phyloP scores from a whole-genome alignment of 2,329 filamentous ascomycete genomes.

The Aspergillus floridensis region DNA sequence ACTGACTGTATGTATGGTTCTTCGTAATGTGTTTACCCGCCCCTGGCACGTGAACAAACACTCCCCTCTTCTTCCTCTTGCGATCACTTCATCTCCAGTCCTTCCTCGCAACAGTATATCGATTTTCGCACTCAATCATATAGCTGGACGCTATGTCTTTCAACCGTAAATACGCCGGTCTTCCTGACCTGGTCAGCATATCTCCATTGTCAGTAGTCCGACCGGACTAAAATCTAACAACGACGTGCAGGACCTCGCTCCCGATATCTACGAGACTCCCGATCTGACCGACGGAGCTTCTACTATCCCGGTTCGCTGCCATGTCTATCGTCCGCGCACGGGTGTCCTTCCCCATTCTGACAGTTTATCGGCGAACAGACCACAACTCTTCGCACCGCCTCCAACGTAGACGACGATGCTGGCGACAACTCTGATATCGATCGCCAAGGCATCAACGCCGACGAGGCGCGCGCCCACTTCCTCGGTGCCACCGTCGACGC shows the following conservation, averaged over 20 bases:
- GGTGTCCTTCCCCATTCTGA: conserved; percentile 37
- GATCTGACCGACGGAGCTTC: conserved; percentile 88
- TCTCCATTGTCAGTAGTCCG: neutral
- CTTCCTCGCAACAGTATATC: neutral
- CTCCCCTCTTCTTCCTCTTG: conserved; percentile 8
- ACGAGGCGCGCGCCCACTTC: conserved; percentile 78
- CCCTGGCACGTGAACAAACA: conserved; percentile 3
- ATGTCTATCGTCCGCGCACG: neutral
- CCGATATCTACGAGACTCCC: conserved; percentile 95
- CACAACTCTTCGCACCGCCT: conserved; percentile 55
- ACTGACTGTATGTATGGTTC: neutral
- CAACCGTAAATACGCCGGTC: conserved; percentile 75
- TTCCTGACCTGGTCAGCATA: conserved; percentile 69
- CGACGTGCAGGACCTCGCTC: conserved; percentile 70
- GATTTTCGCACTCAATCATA: neutral
- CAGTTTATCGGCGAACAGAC: conserved; percentile 35
- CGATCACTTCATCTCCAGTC: neutral
- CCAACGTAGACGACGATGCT: conserved; percentile 58
- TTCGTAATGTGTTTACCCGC: neutral
- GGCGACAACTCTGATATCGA: conserved; percentile 62
- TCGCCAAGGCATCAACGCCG: conserved; percentile 70
- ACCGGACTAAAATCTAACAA: conserved; percentile 5
- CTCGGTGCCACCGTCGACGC: conserved; percentile 72
- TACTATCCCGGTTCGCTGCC: conserved; percentile 66
- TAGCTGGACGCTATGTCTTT: conserved; percentile 58